Percentiles rank a stretch among this genome's conserved stretches.
Conservation (phyloP, 768 basidiomycete genomes). For the Naganishia vishniacii region DNA sequence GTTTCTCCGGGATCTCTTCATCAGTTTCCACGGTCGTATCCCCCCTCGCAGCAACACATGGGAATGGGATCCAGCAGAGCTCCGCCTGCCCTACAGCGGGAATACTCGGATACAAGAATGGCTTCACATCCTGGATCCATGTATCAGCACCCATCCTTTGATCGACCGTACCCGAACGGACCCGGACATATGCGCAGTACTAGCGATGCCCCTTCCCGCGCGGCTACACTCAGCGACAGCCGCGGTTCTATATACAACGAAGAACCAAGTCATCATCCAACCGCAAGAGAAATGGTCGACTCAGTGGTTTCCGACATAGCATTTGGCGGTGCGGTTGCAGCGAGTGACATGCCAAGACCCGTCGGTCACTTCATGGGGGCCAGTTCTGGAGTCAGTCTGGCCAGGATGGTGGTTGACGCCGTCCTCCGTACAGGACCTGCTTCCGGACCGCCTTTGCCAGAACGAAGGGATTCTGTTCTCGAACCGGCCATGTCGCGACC, state of each 20-base stretch:
- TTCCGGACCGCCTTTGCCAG: slow-evolving; percentile 17
- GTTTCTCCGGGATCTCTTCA: slow-evolving; percentile 8
- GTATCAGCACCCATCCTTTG: background rate
- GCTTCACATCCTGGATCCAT: background rate
- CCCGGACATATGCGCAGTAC: background rate
- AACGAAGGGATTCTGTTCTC: background rate
- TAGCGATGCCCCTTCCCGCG: background rate
- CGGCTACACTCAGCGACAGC: background rate
- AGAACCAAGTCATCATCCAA: background rate
- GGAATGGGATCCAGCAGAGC: background rate
- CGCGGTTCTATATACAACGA: background rate
- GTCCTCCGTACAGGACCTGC: slow-evolving; percentile 42
- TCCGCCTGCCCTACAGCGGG: background rate
- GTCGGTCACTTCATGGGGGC: slow-evolving; percentile 28
- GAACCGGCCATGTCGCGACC: slow-evolving; percentile 17
- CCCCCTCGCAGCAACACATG: background rate
- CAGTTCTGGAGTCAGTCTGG: slow-evolving; percentile 20
- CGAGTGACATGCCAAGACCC: slow-evolving; percentile 4
- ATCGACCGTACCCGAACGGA: background rate
- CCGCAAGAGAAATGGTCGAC: slow-evolving; percentile 13
- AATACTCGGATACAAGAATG: slow-evolving; percentile 11
- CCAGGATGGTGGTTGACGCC: slow-evolving; percentile 45
- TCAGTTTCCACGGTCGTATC: background rate
- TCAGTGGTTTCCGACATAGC: slow-evolving; percentile 21
- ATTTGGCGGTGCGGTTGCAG: slow-evolving; percentile 13